Conservation (phyloP, 768 basidiomycete genomes). For the Lanmaoa pseudosensibilis region DNA sequence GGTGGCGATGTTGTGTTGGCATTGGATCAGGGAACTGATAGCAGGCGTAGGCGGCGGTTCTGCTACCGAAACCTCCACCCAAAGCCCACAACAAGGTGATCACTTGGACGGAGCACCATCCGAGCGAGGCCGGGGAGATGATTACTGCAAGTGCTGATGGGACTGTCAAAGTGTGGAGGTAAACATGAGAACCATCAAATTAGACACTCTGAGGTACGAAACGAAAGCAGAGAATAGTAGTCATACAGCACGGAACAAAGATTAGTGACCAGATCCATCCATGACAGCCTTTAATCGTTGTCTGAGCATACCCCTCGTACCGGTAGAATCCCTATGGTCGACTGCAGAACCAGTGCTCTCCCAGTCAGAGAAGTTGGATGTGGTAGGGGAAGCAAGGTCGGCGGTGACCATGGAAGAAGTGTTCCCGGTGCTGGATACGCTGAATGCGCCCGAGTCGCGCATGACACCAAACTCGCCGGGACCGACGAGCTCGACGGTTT, state of each 20-base stretch:
- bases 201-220: not conserved
- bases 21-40: constrained; percentile 1
- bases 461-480: constrained; percentile 34
- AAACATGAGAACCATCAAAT: constrained; percentile 31
- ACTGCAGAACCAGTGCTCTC: constrained; percentile 29
- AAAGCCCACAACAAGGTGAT: constrained; percentile 81
- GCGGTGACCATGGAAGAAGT: constrained; percentile 30
- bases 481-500: constrained; percentile 61
- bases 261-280: constrained; percentile 28
- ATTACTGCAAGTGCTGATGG: constrained; percentile 91
- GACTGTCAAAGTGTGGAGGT: constrained; percentile 85
- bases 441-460: constrained; percentile 27
- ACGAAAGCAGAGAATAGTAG: not conserved
- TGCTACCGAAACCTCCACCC: constrained; percentile 73
- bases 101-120: constrained; percentile 92
- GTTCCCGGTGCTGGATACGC: constrained; percentile 10
- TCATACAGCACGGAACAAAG: constrained; percentile 22
- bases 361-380: constrained; percentile 31
- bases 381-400: constrained; percentile 26
- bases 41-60: constrained; percentile 58
- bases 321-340: constrained; percentile 21
- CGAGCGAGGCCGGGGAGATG: constrained; percentile 77
- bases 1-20: constrained; percentile 21
- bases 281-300: constrained; percentile 33
- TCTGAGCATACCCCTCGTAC: constrained; percentile 22